These are phyloP conservation scores for Pelargonium australe DNA, from an alignment of 441 rosid genomes.

Conservation along the genomic window DNA sequence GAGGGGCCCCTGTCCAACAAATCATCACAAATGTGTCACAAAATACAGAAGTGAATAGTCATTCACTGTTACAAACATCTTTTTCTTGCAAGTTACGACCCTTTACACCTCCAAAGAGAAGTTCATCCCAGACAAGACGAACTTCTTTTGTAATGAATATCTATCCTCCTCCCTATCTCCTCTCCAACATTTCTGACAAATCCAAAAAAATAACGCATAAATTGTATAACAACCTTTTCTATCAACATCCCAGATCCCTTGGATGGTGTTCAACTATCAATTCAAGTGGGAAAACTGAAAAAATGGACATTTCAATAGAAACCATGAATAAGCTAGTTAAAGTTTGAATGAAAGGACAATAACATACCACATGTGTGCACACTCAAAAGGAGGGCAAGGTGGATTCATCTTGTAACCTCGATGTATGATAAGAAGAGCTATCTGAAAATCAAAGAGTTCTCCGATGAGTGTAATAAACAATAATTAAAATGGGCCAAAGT, in stretches of 20 bases:
- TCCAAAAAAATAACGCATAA: neutral
- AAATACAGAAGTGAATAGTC: slow-evolving; percentile 1
- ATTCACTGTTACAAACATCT: slow-evolving; percentile 13
- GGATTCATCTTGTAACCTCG: slow-evolving; percentile 98
- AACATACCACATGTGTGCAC: slow-evolving; percentile 96
- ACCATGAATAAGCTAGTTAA: slow-evolving; percentile 3
- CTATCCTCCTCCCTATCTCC: slow-evolving; percentile 9
- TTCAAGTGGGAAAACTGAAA: neutral
- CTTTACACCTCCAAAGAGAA: neutral
- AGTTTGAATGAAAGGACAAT: slow-evolving; percentile 8
- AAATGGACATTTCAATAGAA: neutral
- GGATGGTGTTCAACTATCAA: slow-evolving; percentile 2
- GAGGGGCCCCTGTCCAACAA: slow-evolving; percentile 82
- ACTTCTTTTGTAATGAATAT: neutral
- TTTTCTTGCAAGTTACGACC: slow-evolving; percentile 8
- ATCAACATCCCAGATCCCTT: slow-evolving; percentile 6
- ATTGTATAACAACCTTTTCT: neutral
- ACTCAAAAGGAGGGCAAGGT: slow-evolving; percentile 95
- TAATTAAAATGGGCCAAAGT: slow-evolving; percentile 29
- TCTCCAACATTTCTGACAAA: slow-evolving; percentile 2
- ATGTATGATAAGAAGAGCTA: slow-evolving; percentile 78
- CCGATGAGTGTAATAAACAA: slow-evolving; percentile 25
- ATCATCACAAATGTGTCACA: slow-evolving; percentile 23
- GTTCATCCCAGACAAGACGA: neutral
- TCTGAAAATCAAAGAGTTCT: slow-evolving; percentile 42